These are phyloP conservation scores for Stropharia rugosoannulata DNA, from an alignment of 768 basidiomycete genomes.

Conservation along the genomic window DNA sequence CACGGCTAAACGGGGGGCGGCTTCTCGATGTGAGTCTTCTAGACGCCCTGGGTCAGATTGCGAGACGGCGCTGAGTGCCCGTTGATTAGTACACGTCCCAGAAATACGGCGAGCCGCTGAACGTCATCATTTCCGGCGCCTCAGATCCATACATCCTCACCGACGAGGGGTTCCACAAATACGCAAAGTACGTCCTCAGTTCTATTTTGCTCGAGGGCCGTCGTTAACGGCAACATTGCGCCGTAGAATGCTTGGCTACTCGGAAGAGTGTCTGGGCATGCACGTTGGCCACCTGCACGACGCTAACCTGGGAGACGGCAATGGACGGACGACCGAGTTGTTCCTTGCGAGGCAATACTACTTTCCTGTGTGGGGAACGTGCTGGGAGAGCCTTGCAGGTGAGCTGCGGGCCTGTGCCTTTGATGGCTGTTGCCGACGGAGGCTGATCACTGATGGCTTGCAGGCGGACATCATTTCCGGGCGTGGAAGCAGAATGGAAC, in stretches of 20 bases:
- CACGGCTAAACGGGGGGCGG: conserved; percentile 68
- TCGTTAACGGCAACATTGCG: not conserved
- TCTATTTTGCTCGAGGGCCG: not conserved
- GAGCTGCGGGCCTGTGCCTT: conserved; percentile 4
- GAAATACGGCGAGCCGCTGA: conserved; percentile 76
- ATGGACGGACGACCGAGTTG: conserved; percentile 64
- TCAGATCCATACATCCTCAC: conserved; percentile 83
- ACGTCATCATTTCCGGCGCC: conserved; percentile 74
- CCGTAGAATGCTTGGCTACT: conserved; percentile 74
- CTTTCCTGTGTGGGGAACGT: conserved; percentile 77
- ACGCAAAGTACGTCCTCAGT: conserved; percentile 53
- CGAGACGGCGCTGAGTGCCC: conserved; percentile 1
- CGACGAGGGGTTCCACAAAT: conserved; percentile 65
- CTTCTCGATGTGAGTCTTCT: conserved; percentile 65
- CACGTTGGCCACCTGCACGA: conserved; percentile 75
- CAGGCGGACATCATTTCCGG: conserved; percentile 83
- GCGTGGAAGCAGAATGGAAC: conserved; percentile 88
- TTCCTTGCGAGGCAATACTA: conserved; percentile 79
- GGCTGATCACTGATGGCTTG: not conserved
- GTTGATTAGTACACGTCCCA: conserved; percentile 58
- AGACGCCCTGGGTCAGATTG: not conserved
- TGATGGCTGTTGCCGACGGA: not conserved
- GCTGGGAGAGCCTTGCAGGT: conserved; percentile 84
- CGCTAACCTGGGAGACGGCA: conserved; percentile 84
- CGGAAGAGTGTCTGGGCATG: conserved; percentile 78